These are phyloP conservation scores for Byssothecium circinans DNA, from an alignment of 2,329 filamentous ascomycete genomes.

Conservation along the genomic window DNA sequence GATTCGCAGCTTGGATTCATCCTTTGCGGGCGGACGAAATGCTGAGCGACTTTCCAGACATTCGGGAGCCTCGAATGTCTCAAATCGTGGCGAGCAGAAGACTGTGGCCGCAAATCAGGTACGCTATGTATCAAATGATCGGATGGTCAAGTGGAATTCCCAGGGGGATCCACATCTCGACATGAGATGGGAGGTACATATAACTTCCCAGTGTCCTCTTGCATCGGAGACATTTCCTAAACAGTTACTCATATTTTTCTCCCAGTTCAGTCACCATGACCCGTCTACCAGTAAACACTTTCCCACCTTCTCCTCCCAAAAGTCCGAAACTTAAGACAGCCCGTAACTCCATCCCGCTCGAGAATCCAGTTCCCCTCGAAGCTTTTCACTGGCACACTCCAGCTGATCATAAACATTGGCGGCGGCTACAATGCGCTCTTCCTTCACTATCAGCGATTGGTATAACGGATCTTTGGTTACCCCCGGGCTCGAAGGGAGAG, in stretches of 20 bases:
- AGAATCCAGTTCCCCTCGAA: conserved; percentile 54
- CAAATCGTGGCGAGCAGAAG: too few species aligned
- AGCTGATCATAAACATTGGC: conserved; percentile 59
- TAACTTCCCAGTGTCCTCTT: not conserved
- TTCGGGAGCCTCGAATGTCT: too few species aligned
- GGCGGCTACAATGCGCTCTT: conserved; percentile 53
- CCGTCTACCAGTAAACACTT: not conserved
- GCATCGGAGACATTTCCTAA: not conserved
- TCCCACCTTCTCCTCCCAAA: conserved; percentile 5
- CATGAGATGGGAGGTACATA: not conserved
- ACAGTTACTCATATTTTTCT: not conserved
- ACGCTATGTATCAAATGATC: not conserved
- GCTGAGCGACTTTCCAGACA: too few species aligned
- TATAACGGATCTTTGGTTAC: conserved; percentile 58
- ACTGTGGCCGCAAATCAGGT: too few species aligned
- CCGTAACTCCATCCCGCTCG: conserved; percentile 18
- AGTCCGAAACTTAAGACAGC: conserved; percentile 1
- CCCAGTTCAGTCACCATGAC: not conserved
- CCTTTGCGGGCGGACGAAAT: too few species aligned
- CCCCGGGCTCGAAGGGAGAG: conserved; percentile 67
- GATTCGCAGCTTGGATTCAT: too few species aligned
- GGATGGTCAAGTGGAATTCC: not conserved
- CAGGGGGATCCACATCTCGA: not conserved
- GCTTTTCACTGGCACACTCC: conserved; percentile 71
- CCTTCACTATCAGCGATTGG: conserved; percentile 59